phyloP scores from a whole-genome alignment of 2,329 filamentous ascomycete species.

The Diaporthe destruens region DNA sequence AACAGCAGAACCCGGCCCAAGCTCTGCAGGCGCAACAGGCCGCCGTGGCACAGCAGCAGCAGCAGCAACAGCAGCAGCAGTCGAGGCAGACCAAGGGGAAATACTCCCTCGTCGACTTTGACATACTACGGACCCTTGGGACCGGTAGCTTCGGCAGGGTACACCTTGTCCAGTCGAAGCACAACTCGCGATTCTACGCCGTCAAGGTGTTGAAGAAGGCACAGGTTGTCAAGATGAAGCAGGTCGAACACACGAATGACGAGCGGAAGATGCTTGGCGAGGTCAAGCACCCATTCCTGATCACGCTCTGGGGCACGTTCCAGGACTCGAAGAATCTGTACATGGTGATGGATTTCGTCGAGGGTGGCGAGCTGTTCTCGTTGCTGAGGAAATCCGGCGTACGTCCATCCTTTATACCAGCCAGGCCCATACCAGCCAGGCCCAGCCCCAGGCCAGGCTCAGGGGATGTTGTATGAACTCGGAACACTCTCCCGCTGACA shows the following conservation, averaged over 20 bases:
- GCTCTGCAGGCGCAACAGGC: slow-evolving; percentile 45
- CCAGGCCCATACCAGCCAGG: slow-evolving; percentile 10
- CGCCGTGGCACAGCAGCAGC: slow-evolving; percentile 17
- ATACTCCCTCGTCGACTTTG: slow-evolving; percentile 93
- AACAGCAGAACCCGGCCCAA: slow-evolving; percentile 48
- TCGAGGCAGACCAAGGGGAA: slow-evolving; percentile 91
- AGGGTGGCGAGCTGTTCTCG: slow-evolving; percentile 97
- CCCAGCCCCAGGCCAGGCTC: neutral
- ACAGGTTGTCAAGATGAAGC: slow-evolving; percentile 99
- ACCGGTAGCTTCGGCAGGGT: slow-evolving; percentile 98
- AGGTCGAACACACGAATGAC: slow-evolving; percentile 99
- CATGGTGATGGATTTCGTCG: slow-evolving; percentile 99
- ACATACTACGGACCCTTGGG: slow-evolving; percentile 89
- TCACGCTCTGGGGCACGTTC: slow-evolving; percentile 98
- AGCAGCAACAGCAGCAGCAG: slow-evolving; percentile 46
- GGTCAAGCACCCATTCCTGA: slow-evolving; percentile 97
- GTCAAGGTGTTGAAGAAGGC: slow-evolving; percentile 99
- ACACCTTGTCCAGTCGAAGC: slow-evolving; percentile 95
- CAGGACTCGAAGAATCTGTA: slow-evolving; percentile 96
- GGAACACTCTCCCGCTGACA: slow-evolving; percentile 43
- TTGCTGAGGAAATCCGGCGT: slow-evolving; percentile 92
- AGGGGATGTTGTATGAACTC: slow-evolving; percentile 10
- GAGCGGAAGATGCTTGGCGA: slow-evolving; percentile 95
- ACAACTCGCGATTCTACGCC: slow-evolving; percentile 98
- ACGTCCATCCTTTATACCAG: slow-evolving; percentile 53